These are phyloP conservation scores for Auriscalpium orientale DNA, from an alignment of 768 basidiomycete species.

Conservation along the genomic window DNA sequence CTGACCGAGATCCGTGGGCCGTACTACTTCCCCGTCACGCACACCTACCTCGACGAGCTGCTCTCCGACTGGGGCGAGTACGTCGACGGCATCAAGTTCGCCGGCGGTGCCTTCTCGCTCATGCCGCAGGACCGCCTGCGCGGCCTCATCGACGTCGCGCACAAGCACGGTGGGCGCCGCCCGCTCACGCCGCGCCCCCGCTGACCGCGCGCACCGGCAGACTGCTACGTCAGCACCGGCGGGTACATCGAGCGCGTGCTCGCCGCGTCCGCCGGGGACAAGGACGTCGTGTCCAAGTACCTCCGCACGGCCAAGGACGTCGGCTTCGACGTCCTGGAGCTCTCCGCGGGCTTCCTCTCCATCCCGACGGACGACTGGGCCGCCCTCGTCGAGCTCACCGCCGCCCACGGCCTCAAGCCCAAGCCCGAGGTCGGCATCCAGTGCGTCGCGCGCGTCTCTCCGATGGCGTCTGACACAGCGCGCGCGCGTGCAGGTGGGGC, in stretches of 20 bases:
- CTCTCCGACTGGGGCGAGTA: slow-evolving; percentile 34
- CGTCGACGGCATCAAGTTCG: slow-evolving; percentile 40
- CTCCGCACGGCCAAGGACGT: slow-evolving; percentile 30
- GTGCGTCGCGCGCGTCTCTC: not conserved
- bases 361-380: slow-evolving; percentile 39
- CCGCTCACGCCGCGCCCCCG: not conserved
- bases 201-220: slow-evolving; percentile 4
- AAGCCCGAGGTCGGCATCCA: slow-evolving; percentile 41
- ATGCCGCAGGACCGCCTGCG: slow-evolving; percentile 33
- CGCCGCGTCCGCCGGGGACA: slow-evolving; percentile 27
- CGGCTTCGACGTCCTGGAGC: slow-evolving; percentile 38
- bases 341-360: slow-evolving; percentile 39
- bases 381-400: slow-evolving; percentile 31
- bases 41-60: slow-evolving; percentile 34
- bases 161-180: slow-evolving; percentile 28
- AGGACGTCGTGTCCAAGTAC: slow-evolving; percentile 27
- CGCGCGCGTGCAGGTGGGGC: slow-evolving; percentile 24
- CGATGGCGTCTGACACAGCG: not conserved
- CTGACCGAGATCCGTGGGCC: slow-evolving; percentile 39
- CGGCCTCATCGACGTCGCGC: slow-evolving; percentile 32
- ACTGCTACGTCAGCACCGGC: slow-evolving; percentile 35
- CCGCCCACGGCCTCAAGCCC: slow-evolving; percentile 32
- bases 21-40: slow-evolving; percentile 35
- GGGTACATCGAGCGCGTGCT: slow-evolving; percentile 34
- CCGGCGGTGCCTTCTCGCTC: slow-evolving; percentile 34